Percentiles rank a stretch among this genome's conserved stretches.
These are phyloP conservation scores for Cladosporium sp. DNA, from an alignment of 2,329 filamentous ascomycete species.

Conservation along the genomic window DNA sequence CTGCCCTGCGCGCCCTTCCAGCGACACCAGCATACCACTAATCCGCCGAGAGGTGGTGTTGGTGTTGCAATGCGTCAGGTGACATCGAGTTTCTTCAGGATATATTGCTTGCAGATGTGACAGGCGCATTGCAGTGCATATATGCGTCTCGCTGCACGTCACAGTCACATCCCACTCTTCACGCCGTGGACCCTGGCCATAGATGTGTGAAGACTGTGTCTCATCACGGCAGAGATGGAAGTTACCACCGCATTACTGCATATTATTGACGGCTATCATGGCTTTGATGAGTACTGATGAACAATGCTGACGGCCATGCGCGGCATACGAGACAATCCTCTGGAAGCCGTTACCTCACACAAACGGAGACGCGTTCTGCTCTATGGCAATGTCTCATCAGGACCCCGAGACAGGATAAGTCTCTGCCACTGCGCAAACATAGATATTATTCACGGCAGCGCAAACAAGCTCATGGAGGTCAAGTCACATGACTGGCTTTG, in stretches of 20 bases:
- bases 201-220: neutral
- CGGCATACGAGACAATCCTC: neutral
- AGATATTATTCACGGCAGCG: neutral
- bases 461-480: neutral
- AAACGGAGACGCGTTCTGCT: neutral
- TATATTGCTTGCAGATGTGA: slow-evolving; percentile 6
- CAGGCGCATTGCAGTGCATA: neutral
- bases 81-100: neutral
- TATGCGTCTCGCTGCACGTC: neutral
- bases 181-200: neutral
- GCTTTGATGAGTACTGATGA: neutral
- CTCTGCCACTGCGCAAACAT: neutral
- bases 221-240: neutral
- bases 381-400: neutral
- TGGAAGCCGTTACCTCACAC: neutral
- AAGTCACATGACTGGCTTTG: neutral
- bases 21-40: neutral
- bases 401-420: neutral
- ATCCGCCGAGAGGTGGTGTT: neutral
- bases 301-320: neutral
- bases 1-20: neutral
- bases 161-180: slow-evolving; percentile 6
- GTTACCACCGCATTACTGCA: neutral
- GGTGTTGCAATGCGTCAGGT: neutral
- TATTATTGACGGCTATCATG: neutral